Conservation (phyloP, 805 yeast species). For the Nakazawaea wyomingensis region DNA sequence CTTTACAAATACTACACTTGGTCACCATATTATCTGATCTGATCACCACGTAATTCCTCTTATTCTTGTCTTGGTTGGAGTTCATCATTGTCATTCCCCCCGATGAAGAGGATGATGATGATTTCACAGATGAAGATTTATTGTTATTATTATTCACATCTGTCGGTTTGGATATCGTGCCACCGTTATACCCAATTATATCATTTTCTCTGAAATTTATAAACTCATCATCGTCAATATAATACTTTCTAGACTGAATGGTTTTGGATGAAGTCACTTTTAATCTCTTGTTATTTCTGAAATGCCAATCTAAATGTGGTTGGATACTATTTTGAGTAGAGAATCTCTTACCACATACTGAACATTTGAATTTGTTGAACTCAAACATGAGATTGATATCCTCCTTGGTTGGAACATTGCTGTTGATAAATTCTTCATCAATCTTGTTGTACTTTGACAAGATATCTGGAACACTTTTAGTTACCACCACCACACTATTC, state of each 20-base stretch:
- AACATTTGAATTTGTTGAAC: slow-evolving; percentile 65
- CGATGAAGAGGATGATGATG: no score
- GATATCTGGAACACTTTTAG: slow-evolving; percentile 1
- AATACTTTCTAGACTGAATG: slow-evolving; percentile 81
- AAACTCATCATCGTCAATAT: slow-evolving; percentile 69
- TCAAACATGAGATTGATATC: slow-evolving; percentile 43
- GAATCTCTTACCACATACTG: slow-evolving; percentile 86
- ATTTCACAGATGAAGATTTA: no score
- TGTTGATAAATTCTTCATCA: slow-evolving; percentile 34
- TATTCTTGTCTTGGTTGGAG: slow-evolving; percentile 15
- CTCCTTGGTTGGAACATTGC: slow-evolving; percentile 28
- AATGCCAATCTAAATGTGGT: slow-evolving; percentile 94
- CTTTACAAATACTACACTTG: slow-evolving; percentile 69
- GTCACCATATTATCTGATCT: slow-evolving; percentile 52
- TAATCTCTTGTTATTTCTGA: slow-evolving; percentile 78
- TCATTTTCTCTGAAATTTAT: slow-evolving; percentile 66
- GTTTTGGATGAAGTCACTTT: slow-evolving; percentile 39
- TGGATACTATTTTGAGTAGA: slow-evolving; percentile 53
- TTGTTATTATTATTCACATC: no score
- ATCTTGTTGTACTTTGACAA: slow-evolving; percentile 9
- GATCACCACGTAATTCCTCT: slow-evolving; percentile 27
- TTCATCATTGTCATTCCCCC: no score
- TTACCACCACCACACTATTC: slow-evolving; percentile 3
- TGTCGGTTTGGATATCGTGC: no score
- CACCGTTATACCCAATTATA: slow-evolving; percentile 33